Base-by-base conservation (phyloP, 2,329 filamentous ascomycete species). In the Aspergillus chevalieri region DNA sequence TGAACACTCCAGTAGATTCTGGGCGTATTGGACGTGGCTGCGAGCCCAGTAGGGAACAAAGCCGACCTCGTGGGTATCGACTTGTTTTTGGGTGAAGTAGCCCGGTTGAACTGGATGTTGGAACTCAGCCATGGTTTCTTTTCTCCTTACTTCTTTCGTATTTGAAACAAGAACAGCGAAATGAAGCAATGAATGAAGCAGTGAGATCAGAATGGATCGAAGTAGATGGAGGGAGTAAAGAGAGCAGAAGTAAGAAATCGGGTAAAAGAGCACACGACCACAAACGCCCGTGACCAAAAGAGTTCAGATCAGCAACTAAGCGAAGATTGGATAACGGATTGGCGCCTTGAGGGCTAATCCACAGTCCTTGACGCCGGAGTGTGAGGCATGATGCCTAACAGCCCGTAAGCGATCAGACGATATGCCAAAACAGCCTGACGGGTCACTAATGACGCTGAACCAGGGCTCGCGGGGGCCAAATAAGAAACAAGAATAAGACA, bases 11-110 rank as follows among this genome's bases (percentile, higher is more conserved):
- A 73, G 60, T 4, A 72, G 60, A 44, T 72, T 66, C 53, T 70
- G 63, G 2, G 70, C 69, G 62, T 61, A 66, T 56, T 71, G 64
- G 46, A 66, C 58, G 51, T 62, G 53, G 54, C 64, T 66, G 47
- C 64, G 63, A 43, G 69, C 67, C 69, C 70, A 73, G 50, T 65
- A 69, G 21, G 70, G 69, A 38, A 65, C 51, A 47, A 69, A 65
- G 15, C 56, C 54, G 24, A 54, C 22, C 28, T 63, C 58, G 51
- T 51, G 49, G 45, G 50, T 15, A 33, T 21, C 45, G 30, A 39
- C 24, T 9, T 48, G 38, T 50, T 54, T 55, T 21, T 52, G 47
- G 38, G 30, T 45, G 28, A 53, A 44, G 39, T 48, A 50, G 39
- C 47, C 53, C 44, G 55, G 39, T 24, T 43, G 56, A 38, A 59